Conservation (phyloP, 2,329 filamentous ascomycete genomes). For the Sporothrix inflata region DNA sequence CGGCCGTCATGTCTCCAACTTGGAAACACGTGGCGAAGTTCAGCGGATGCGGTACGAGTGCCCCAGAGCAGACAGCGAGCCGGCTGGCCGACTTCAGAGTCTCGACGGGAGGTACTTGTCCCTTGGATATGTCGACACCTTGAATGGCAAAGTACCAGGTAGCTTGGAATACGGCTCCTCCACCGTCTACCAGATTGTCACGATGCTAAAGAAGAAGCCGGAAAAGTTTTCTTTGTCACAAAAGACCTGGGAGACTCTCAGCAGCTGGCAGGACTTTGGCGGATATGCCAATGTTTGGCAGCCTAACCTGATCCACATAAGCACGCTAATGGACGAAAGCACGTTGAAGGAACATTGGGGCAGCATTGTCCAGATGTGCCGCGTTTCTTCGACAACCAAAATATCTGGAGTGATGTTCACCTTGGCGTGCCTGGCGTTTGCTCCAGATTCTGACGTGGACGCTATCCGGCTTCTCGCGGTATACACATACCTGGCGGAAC, state of each 20-base stretch:
- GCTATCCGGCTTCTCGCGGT: conserved; percentile 46
- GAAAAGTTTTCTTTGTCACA: neutral
- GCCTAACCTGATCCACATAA: neutral
- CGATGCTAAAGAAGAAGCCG: neutral
- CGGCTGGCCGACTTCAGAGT: neutral
- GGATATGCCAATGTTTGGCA: neutral
- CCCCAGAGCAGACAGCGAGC: neutral
- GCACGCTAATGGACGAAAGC: neutral
- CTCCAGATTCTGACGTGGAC: conserved; percentile 36
- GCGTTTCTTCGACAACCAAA: conserved; percentile 20
- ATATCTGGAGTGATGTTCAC: conserved; percentile 35
- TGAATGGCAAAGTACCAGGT: neutral
- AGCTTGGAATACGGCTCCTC: neutral
- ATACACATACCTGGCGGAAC: conserved; percentile 46
- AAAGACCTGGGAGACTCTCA: neutral
- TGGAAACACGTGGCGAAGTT: conserved; percentile 26
- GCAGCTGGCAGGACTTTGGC: conserved; percentile 17
- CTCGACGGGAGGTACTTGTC: conserved; percentile 23
- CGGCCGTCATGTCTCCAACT: neutral
- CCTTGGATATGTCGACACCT: neutral
- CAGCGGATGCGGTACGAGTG: conserved; percentile 30
- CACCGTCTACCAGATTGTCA: conserved; percentile 12
- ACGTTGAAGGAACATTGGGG: conserved; percentile 36
- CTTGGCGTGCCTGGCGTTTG: conserved; percentile 37
- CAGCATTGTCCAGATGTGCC: conserved; percentile 35